These are phyloP conservation scores for Aureobasidium melanogenum DNA, from an alignment of 2,329 filamentous ascomycete species.

Conservation along the genomic window DNA sequence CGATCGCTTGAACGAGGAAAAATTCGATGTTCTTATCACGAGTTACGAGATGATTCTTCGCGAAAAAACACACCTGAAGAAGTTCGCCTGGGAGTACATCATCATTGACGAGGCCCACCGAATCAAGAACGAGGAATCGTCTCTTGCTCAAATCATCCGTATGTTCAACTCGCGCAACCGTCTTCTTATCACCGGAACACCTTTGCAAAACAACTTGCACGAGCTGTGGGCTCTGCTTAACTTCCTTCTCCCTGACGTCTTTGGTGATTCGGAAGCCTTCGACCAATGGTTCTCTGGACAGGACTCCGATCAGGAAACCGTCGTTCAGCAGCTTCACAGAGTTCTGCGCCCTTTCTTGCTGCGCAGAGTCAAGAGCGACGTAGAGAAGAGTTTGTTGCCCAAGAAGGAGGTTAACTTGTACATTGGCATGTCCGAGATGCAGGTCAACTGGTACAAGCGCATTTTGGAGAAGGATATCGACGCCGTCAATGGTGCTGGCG, in stretches of 20 bases:
- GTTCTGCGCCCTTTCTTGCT: slow-evolving; percentile 89
- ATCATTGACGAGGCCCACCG: slow-evolving; percentile 97
- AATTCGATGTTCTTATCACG: slow-evolving; percentile 96
- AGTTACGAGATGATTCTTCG: slow-evolving; percentile 98
- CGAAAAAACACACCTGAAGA: slow-evolving; percentile 89
- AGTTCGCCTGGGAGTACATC: slow-evolving; percentile 99
- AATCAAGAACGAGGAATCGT: slow-evolving; percentile 99
- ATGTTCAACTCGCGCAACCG: slow-evolving; percentile 93
- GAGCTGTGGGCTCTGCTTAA: slow-evolving; percentile 97
- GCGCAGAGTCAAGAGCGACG: slow-evolving; percentile 91
- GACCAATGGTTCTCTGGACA: slow-evolving; percentile 97
- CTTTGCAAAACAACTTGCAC: slow-evolving; percentile 94
- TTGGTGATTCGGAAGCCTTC: slow-evolving; percentile 92
- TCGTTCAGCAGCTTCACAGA: slow-evolving; percentile 90
- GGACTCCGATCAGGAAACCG: slow-evolving; percentile 82
- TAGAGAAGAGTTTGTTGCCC: slow-evolving; percentile 92
- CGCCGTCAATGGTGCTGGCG: slow-evolving; percentile 90
- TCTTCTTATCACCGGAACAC: slow-evolving; percentile 90
- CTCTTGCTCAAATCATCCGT: slow-evolving; percentile 89
- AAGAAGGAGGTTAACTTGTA: slow-evolving; percentile 98
- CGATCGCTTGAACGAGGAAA: slow-evolving; percentile 82
- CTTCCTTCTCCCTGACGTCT: slow-evolving; percentile 95
- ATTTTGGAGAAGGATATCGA: slow-evolving; percentile 99
- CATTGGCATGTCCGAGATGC: slow-evolving; percentile 98
- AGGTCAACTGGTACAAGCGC: slow-evolving; percentile 98